Base-by-base conservation (phyloP, 2,329 filamentous ascomycete genomes). In the Cercospora canescens region DNA sequence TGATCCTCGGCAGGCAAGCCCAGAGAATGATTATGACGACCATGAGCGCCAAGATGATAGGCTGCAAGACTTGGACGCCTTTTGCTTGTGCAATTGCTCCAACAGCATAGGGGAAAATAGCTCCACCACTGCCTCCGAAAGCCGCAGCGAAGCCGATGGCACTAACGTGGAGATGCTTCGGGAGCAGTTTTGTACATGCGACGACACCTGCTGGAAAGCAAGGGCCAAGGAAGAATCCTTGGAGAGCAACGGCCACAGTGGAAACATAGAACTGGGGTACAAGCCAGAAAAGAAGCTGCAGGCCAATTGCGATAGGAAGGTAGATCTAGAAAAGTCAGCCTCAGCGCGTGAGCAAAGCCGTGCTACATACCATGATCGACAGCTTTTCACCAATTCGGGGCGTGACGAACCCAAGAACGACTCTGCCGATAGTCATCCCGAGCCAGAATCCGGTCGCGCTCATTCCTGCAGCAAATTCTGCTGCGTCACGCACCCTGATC, bases 361-460 rank as follows among this genome's bases (percentile, higher is more conserved):
- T 11, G 6, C 28, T 9, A 62, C 48, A 41, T 62, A 81, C 80
- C 54, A 79, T 73, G 62, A 85, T 83, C 35, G 82, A 79, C 39
- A 83, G 75, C 75, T 90, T 92, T 79, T 94, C 92, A 0, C 92
- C 92, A 18, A 92, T 81, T 2, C 84, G 81, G 1, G 89, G 88
- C 1, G 92, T 96, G 3, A 94, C 81, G 71, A 96, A 95, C 0
- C 91, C 91, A 16, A 96, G 79, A 0, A 89, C 76, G 2, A 95
- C 81, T 1, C 93, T 83, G 0, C 93, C 92, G 0, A 92, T 77
- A 0, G 92, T 94, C 69, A 96, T 84, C 0, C 92, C 93, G 50
- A 92, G 85, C 93, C 93, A 96, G 79, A 94, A 96, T 0, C 91
- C 89, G 0, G 91, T 94, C 0, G 88, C 89, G 0, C 87, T 88